Evolutionary conservation across 805 yeast genomes (phyloP).

Genomic region (Isabelozyma rhagii): DNA sequence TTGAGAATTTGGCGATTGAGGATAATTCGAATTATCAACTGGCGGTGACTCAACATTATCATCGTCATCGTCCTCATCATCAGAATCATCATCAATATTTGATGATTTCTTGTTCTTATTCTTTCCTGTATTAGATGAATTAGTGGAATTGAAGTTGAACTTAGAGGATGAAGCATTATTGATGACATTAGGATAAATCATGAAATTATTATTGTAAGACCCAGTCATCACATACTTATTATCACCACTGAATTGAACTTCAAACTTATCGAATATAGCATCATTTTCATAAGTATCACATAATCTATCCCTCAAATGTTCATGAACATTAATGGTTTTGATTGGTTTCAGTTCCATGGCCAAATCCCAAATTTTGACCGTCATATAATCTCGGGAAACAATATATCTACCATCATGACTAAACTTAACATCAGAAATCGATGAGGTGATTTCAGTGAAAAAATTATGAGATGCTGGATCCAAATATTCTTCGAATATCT

Average conservation of each 20-base stretch:
- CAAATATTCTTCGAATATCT: conserved; percentile 85
- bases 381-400: conserved; percentile 95
- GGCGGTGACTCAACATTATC: conserved; percentile 27
- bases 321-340: conserved; percentile 93
- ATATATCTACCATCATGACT: conserved; percentile 90
- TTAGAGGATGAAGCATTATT: conserved; percentile 11
- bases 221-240: conserved; percentile 93
- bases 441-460: conserved; percentile 94
- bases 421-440: conserved; percentile 91
- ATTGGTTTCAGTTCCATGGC: conserved; percentile 95
- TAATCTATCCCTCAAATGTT: conserved; percentile 84
- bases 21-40: conserved; percentile 16
- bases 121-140: not conserved
- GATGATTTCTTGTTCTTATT: not conserved
- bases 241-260: conserved; percentile 93
- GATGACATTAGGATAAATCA: conserved; percentile 89
- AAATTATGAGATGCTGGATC: conserved; percentile 93
- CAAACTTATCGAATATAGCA: conserved; percentile 97
- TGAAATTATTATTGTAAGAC: conserved; percentile 92
- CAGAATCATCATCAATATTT: conserved; percentile 37
- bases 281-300: conserved; percentile 98
- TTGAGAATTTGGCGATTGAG: conserved; percentile 31
- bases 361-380: conserved; percentile 97
- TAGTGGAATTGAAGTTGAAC: conserved; percentile 1
- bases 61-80: conserved; percentile 25